A percentile compares a stretch with the other conserved stretches of the same genome.
phyloP scores from a whole-genome alignment of 352 stramenopile genomes.

The Blastocystis sp. region DNA sequence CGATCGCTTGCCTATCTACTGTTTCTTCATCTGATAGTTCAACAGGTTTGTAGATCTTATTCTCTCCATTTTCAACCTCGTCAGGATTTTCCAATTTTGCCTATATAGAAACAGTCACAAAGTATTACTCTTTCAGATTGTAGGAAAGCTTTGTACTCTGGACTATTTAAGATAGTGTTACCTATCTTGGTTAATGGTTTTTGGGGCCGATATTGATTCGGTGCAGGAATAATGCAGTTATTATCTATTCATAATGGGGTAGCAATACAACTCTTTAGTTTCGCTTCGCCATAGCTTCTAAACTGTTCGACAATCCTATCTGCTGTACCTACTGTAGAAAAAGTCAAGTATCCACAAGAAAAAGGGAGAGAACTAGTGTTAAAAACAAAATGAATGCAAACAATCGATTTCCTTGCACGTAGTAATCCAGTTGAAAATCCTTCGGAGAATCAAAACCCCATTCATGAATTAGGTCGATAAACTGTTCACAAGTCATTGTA shows the following conservation, averaged over 20 bases:
- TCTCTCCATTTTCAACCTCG: background rate
- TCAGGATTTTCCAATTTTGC: background rate
- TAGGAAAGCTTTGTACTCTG: background rate
- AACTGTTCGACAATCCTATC: background rate
- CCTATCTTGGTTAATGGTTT: too few species aligned
- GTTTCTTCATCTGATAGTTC: background rate
- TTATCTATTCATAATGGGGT: background rate
- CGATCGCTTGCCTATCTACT: background rate
- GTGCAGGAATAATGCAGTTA: background rate
- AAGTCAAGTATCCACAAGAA: constrained; percentile 16
- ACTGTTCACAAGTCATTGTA: background rate
- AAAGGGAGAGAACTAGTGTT: constrained; percentile 36
- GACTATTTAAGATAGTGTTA: background rate
- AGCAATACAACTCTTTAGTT: background rate
- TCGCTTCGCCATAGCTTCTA: background rate
- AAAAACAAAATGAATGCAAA: background rate
- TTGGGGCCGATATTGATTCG: background rate
- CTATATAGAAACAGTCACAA: background rate
- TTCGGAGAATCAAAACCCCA: background rate
- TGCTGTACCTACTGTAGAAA: background rate
- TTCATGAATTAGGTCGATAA: background rate
- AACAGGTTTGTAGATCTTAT: background rate
- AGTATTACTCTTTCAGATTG: background rate
- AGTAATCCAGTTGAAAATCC: background rate
- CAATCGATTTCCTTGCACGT: constrained; percentile 50